These are phyloP conservation scores for Begonia loranthoides DNA, from an alignment of 306 rosid genomes.

Conservation along the genomic window DNA sequence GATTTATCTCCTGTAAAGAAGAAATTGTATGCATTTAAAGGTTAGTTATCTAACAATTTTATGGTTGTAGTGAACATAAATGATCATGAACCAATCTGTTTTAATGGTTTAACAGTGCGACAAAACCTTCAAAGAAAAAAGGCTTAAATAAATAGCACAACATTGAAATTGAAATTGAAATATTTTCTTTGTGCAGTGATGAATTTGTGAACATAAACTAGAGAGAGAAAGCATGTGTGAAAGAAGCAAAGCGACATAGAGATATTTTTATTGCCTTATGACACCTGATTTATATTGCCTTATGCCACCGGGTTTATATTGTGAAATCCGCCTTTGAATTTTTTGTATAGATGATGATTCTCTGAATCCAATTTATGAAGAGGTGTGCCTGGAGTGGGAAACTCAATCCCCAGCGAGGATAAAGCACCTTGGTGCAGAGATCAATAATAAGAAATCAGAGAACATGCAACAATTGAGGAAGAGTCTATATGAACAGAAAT, in stretches of 20 bases:
- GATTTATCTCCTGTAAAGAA: slow-evolving; percentile 86
- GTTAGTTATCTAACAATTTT: slow-evolving; percentile 19
- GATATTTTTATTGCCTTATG: too few relatives aligned
- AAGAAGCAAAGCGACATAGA: too few relatives aligned
- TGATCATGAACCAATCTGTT: background rate
- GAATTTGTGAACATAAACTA: too few relatives aligned
- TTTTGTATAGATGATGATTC: slow-evolving; percentile 36
- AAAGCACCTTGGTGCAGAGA: slow-evolving; percentile 23
- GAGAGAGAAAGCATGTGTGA: too few relatives aligned
- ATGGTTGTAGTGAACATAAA: background rate
- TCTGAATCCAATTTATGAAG: slow-evolving; percentile 23
- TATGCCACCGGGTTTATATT: too few relatives aligned
- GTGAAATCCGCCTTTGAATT: slow-evolving; percentile 14
- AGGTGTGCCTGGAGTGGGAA: slow-evolving; percentile 20
- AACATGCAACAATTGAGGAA: slow-evolving; percentile 30
- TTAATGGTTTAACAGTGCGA: too few relatives aligned
- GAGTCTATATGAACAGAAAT: slow-evolving; percentile 21
- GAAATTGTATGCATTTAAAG: slow-evolving; percentile 45
- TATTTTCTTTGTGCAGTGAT: too few relatives aligned
- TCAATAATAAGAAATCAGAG: slow-evolving; percentile 20
- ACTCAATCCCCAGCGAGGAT: slow-evolving; percentile 19
- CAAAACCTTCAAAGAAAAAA: too few relatives aligned
- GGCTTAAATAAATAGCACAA: too few relatives aligned
- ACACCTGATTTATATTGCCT: too few relatives aligned
- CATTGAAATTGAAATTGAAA: too few relatives aligned